Conservation (phyloP, 345 rosid genomes). For the Balakata baccata region DNA sequence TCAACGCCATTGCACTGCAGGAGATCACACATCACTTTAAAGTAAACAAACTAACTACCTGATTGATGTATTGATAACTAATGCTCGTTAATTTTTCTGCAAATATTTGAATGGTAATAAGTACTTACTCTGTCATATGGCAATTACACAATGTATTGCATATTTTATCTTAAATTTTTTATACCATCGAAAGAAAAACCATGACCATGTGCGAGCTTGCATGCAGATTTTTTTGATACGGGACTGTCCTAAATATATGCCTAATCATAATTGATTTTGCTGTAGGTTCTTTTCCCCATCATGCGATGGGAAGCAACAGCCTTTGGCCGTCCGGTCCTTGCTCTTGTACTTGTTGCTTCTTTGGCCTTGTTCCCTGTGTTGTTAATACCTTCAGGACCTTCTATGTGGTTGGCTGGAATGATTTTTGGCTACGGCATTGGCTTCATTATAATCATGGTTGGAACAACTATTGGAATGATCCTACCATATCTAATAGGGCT, state of each 20-base stretch:
- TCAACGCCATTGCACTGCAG: neutral
- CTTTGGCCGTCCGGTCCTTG: conserved; percentile 92
- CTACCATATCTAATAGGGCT: conserved; percentile 80
- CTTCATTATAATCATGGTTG: conserved; percentile 86
- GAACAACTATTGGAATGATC: conserved; percentile 92
- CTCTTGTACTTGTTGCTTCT: conserved; percentile 74
- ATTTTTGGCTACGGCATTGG: conserved; percentile 93
- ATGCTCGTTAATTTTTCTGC: neutral
- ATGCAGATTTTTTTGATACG: neutral
- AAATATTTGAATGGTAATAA: neutral
- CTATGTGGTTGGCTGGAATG: conserved; percentile 99
- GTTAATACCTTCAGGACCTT: conserved; percentile 96
- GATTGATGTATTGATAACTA: neutral
- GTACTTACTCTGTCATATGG: neutral
- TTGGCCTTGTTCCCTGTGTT: conserved; percentile 91
- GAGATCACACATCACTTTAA: neutral
- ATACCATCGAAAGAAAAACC: neutral
- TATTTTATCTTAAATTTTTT: neutral
- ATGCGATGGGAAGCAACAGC: conserved; percentile 99
- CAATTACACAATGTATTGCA: neutral
- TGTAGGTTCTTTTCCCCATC: conserved; percentile 77
- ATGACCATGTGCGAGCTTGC: neutral
- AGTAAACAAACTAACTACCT: neutral
- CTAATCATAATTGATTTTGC: neutral
- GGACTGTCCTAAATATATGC: neutral